Percentiles rank a stretch among this genome's conserved stretches.
phyloP scores from a whole-genome alignment of 108 stramenopile genomes.

The Skeletonema menzelii region DNA sequence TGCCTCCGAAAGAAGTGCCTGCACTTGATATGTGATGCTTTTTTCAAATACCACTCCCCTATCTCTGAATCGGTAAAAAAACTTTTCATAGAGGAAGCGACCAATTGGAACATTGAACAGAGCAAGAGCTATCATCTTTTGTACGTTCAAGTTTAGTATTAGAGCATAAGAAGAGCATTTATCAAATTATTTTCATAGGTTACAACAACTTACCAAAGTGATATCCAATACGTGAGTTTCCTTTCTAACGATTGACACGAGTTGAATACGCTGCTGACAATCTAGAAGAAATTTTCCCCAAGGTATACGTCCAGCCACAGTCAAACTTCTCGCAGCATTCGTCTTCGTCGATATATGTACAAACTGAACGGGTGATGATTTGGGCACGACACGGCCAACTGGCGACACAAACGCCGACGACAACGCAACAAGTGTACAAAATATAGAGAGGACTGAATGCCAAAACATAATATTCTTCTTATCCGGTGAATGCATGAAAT shows the following conservation, averaged over 20 bases:
- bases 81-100: constrained; percentile 13
- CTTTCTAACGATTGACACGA: constrained; percentile 36
- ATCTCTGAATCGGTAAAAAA: constrained; percentile 30
- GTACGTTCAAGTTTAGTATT: constrained; percentile 18
- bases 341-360: background rate
- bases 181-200: background rate
- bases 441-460: background rate
- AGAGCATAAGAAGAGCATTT: background rate
- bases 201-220: background rate
- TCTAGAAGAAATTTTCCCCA: constrained; percentile 37
- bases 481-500: no score
- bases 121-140: constrained; percentile 13
- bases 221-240: constrained; percentile 15
- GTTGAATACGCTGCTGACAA: constrained; percentile 13
- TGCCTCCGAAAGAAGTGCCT: constrained; percentile 24
- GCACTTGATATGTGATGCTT: constrained; percentile 38
- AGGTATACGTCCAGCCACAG: constrained; percentile 42
- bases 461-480: background rate
- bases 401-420: background rate
- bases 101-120: constrained; percentile 25
- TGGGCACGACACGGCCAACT: background rate
- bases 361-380: background rate
- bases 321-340: constrained; percentile 17
- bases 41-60: constrained; percentile 20
- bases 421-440: background rate